Base-by-base conservation (phyloP, 1,284 basidiomycete genomes). In the Ustilago xerochloae region DNA sequence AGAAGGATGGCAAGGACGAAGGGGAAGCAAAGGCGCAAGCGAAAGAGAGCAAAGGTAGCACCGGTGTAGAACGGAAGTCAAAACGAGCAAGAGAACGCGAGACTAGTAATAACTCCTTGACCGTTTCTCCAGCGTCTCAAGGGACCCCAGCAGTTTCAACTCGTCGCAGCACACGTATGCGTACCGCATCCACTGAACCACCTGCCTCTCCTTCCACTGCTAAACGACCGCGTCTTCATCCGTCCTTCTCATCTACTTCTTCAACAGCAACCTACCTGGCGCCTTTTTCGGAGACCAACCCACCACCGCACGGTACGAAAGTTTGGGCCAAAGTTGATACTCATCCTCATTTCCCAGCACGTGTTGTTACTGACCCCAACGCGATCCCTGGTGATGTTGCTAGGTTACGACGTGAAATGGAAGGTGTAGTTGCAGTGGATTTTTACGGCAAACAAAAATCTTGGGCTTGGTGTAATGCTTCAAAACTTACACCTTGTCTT, bases 291-390 rank as follows among this genome's bases (percentile, higher is more conserved):
- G n/a, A 59, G 10, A 47, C 36, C 16, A 15, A 32, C 22, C 30
- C 36, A 9, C 60, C 66, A 16, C 39, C 46, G 24, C 36, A 38
- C 30, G 70, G 63, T 18, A 70, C 67, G 4, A 48, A 57, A 36
- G 72, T 75, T 6, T 75, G 72, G 72, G 72, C 72, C 26, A 75
- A 75, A 35, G 35, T 75, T 20, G 67, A 70, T 18, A 63, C 55
- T 0, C 62, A 49, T 28, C 67, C 72, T 1, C 51, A 63, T 47
- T 67, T 61, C n/a, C 72, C 72, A 0, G 72, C 54, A 7, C 20
- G 46, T 1, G 57, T 60, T 12, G 45, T 75, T 4, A 35, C 30
- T 15, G 59, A 75, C 26, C 13, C 18, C 16, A 20, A 53, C 1
- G 20, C 49, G 3, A 47, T 63, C 8, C 60, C 63, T 4, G 22